Percentiles rank a stretch among this genome's conserved stretches.
Evolutionary conservation across 208 protist species (phyloP).

Genomic region (Leishmania tropica): DNA sequence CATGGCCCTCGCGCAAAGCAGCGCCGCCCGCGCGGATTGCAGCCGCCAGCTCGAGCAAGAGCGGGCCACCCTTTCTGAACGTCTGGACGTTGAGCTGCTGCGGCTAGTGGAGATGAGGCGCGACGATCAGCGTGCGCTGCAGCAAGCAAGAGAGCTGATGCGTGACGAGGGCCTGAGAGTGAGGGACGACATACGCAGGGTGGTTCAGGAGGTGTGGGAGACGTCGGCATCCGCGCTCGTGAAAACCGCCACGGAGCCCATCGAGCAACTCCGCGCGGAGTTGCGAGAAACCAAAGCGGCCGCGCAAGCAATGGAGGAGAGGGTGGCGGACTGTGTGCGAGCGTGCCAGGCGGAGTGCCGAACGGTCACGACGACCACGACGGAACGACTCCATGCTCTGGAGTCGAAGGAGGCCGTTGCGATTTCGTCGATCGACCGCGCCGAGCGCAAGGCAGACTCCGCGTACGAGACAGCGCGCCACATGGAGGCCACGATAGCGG

Average conservation of each 20-base stretch:
- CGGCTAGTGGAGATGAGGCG: constrained; percentile 71
- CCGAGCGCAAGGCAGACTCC: constrained; percentile 71
- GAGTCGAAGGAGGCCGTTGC: constrained; percentile 58
- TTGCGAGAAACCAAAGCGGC: constrained; percentile 34
- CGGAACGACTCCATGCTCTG: constrained; percentile 70
- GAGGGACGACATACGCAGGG: constrained; percentile 32
- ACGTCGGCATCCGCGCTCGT: constrained; percentile 43
- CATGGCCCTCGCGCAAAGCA: constrained; percentile 46
- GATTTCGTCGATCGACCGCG: constrained; percentile 60
- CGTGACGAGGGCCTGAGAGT: constrained; percentile 35
- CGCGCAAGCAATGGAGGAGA: constrained; percentile 47
- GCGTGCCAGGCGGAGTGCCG: constrained; percentile 60
- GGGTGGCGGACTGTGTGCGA: constrained; percentile 51
- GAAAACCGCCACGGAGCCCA: constrained; percentile 43
- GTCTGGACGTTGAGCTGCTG: constrained; percentile 73
- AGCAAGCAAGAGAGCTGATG: constrained; percentile 40
- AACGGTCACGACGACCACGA: constrained; percentile 40
- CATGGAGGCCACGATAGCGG: constrained; percentile 39
- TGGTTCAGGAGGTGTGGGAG: constrained; percentile 65
- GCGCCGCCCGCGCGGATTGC: constrained; percentile 54
- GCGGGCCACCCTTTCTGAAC: constrained; percentile 45
- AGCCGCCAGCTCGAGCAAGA: constrained; percentile 68
- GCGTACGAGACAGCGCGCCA: constrained; percentile 46
- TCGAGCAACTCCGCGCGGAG: constrained; percentile 43
- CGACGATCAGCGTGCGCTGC: constrained; percentile 61